Evolutionary conservation across 805 yeast genomes (phyloP), one percentile per base, ranked within the genome.

Genomic region (Priceomyces haplophilus): DNA sequence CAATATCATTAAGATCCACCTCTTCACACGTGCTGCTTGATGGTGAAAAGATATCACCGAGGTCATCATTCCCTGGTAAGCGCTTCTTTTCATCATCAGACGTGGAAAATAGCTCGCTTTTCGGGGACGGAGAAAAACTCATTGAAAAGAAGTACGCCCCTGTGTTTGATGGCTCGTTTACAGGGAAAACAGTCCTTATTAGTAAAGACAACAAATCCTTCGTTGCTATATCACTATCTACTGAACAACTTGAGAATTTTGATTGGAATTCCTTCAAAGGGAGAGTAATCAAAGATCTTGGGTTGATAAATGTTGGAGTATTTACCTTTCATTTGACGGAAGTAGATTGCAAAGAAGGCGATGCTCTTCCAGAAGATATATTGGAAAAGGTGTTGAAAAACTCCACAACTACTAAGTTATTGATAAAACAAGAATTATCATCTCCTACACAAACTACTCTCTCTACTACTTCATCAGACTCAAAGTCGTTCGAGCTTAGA

Each of bases 121-220:
- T 51, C 53, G 13, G 42, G 51, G 24, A 47, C 72, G 13, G 73
- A 66, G 35, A 54, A 56, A 23, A 69, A 62, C 47, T 73, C 51
- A 45, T 64, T 21, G 54, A 48, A 6, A 34, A 41, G 3, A 42
- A 43, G 20, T 48, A 38, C 42, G 44, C 35, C 46, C 60, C 32
- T 15, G 40, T 13, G 30, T 37, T 19, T 16, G 15, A 21, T 17
- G 37, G 27, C 16, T 32, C 40, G 17, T 37, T 34, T 29, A 31
- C 38, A 12, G 48, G 46, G 13, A 41, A 40, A 12, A 56, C 41
- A 32, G 63, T 87, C 3, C 62, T 89, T 38, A 77, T 78, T 0
- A 83, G 96, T 0, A 61, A 63, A n/a, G 90, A 90, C 56, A 82
- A 83, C 50, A 52, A 51, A 12, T 63, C 60, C 11, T 90, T 78